Conservation (phyloP, 1,284 basidiomycete species). For the Apiotrichum akiyoshidainum region DNA sequence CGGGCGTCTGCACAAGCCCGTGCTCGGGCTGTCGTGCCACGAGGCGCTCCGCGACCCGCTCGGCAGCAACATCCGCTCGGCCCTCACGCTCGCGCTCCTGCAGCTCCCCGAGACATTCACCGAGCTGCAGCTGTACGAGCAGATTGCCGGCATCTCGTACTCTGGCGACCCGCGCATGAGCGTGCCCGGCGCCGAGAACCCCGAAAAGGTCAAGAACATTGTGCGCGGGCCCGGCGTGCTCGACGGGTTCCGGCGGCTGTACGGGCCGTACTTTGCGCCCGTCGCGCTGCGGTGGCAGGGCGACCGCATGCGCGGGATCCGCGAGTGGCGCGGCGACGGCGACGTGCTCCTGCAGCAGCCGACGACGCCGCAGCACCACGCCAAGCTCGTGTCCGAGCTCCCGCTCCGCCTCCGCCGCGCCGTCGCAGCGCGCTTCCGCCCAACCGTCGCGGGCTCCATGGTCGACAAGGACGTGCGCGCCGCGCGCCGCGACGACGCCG, state of each 20-base stretch:
- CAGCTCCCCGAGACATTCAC: slow-evolving; percentile 62
- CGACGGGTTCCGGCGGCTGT: slow-evolving; percentile 80
- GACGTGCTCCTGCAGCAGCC: slow-evolving; percentile 59
- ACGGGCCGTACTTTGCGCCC: slow-evolving; percentile 74
- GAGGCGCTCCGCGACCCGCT: slow-evolving; percentile 85
- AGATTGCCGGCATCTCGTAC: slow-evolving; percentile 84
- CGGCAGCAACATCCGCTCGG: slow-evolving; percentile 87
- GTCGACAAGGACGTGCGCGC: slow-evolving; percentile 14
- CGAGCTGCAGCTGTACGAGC: slow-evolving; percentile 77
- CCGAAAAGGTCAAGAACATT: slow-evolving; percentile 89
- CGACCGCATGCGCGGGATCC: slow-evolving; percentile 4
- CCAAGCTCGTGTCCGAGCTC: slow-evolving; percentile 69
- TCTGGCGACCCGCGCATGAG: slow-evolving; percentile 83
- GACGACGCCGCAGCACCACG: slow-evolving; percentile 61
- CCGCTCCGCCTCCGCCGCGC: slow-evolving; percentile 59
- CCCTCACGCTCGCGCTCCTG: slow-evolving; percentile 73
- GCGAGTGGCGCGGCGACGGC: slow-evolving; percentile 20
- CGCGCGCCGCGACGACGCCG: slow-evolving; percentile 4
- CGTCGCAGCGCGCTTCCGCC: slow-evolving; percentile 25
- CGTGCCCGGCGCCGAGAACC: slow-evolving; percentile 85
- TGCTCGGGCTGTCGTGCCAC: slow-evolving; percentile 82
- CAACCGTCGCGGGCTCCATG: slow-evolving; percentile 22
- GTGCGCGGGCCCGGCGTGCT: slow-evolving; percentile 67
- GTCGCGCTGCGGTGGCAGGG: slow-evolving; percentile 15
- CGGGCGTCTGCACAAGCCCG: slow-evolving; percentile 94